phyloP scores from a whole-genome alignment of 306 rosid species.

The Cucumis melo region DNA sequence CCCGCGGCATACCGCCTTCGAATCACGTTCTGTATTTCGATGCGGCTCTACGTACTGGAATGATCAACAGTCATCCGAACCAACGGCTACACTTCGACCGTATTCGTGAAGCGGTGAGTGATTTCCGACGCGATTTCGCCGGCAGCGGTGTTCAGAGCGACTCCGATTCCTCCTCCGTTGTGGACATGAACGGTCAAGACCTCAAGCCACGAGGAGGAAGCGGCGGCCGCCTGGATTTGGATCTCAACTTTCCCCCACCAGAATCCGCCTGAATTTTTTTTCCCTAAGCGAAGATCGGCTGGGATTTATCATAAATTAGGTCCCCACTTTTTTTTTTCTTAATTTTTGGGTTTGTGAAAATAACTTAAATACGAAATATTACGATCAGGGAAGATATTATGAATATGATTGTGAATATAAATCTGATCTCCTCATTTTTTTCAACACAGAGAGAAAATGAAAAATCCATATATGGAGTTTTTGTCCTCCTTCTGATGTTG shows the following conservation, averaged over 20 bases:
- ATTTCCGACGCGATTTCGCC: slow-evolving; percentile 2
- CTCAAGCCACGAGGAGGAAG: slow-evolving; percentile 9
- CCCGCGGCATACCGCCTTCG: slow-evolving; percentile 4
- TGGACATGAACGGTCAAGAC: slow-evolving; percentile 17
- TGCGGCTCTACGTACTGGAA: slow-evolving; percentile 23
- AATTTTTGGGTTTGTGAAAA: background rate
- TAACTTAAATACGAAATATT: background rate
- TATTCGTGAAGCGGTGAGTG: slow-evolving; percentile 6
- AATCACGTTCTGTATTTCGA: slow-evolving; percentile 29
- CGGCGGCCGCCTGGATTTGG: slow-evolving; percentile 11
- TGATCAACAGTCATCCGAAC: slow-evolving; percentile 11
- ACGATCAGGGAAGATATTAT: background rate
- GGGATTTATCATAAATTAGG: slow-evolving; percentile 1
- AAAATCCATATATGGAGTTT: background rate
- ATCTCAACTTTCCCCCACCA: slow-evolving; percentile 33
- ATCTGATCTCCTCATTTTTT: slow-evolving; percentile 18
- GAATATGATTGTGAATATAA: slow-evolving; percentile 15
- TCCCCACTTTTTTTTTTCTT: background rate
- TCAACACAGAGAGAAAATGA: slow-evolving; percentile 10
- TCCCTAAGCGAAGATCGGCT: background rate
- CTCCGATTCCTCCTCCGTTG: slow-evolving; percentile 34
- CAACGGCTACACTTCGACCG: slow-evolving; percentile 13
- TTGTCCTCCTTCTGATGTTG: background rate
- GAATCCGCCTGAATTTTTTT: slow-evolving; percentile 22
- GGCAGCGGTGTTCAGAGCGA: slow-evolving; percentile 24